A percentile compares a stretch with the other conserved stretches of the same genome.
These are phyloP conservation scores for Candida hungchunana DNA, from an alignment of 805 yeast species.

Conservation along the genomic window DNA sequence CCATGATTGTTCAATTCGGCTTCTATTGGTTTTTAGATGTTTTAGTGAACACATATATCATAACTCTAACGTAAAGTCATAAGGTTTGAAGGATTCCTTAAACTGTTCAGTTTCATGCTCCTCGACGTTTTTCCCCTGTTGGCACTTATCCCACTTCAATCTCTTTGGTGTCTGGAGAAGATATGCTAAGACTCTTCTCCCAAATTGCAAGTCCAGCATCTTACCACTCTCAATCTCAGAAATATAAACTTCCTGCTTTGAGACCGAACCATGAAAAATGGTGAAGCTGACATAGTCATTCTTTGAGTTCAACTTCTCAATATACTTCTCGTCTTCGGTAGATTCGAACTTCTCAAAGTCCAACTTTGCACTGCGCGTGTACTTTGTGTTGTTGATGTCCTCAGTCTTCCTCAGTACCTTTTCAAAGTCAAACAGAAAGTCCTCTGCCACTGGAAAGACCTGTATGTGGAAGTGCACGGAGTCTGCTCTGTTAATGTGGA, in stretches of 20 bases:
- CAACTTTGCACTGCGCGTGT: constrained; percentile 38
- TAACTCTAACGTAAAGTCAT: constrained; percentile 43
- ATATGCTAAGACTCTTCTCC: constrained; percentile 72
- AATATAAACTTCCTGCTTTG: constrained; percentile 29
- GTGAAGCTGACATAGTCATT: constrained; percentile 30
- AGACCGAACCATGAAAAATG: constrained; percentile 30
- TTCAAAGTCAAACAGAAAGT: constrained; percentile 39
- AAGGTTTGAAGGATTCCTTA: constrained; percentile 48
- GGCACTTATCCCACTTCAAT: constrained; percentile 73
- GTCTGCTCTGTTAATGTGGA: constrained; percentile 60
- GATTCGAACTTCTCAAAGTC: constrained; percentile 35
- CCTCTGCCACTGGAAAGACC: constrained; percentile 61
- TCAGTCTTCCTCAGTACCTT: constrained; percentile 41
- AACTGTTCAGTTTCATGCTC: constrained; percentile 57
- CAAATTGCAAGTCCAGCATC: constrained; percentile 73
- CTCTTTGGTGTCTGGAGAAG: constrained; percentile 57
- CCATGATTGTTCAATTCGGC: too few relatives aligned
- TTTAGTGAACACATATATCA: constrained; percentile 3
- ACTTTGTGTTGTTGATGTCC: constrained; percentile 45
- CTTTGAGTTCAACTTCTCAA: constrained; percentile 26
- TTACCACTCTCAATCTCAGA: constrained; percentile 29
- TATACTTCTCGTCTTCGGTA: constrained; percentile 25
- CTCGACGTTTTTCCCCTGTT: constrained; percentile 61
- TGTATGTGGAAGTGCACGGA: constrained; percentile 79
- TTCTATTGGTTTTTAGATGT: constrained; percentile 1